Conservation (phyloP, 2,329 filamentous ascomycete genomes). For the Hyphodiscus sp. region DNA sequence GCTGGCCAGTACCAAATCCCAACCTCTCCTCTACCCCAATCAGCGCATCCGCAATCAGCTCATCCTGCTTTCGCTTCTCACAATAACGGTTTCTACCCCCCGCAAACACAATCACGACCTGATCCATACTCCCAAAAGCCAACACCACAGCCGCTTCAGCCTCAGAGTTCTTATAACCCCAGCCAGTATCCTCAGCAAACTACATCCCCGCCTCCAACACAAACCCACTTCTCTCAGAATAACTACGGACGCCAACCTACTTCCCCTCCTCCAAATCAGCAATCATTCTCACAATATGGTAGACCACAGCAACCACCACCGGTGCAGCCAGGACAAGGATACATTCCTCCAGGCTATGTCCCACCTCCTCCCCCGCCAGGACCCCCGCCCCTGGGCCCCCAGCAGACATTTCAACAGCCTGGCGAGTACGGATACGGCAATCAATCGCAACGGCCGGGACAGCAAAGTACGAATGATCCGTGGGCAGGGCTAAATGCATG, state of each 20-base stretch:
- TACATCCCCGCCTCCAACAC: slow-evolving; percentile 56
- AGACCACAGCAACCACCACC: slow-evolving; percentile 33
- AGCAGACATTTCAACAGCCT: slow-evolving; percentile 41
- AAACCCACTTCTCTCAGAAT: slow-evolving; percentile 34
- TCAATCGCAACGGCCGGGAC: slow-evolving; percentile 29
- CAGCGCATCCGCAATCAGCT: slow-evolving; percentile 30
- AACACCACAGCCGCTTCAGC: slow-evolving; percentile 37
- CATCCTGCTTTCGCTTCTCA: slow-evolving; percentile 40
- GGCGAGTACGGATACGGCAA: slow-evolving; percentile 48
- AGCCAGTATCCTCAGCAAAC: slow-evolving; percentile 31
- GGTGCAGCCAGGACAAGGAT: slow-evolving; percentile 28
- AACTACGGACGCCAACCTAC: slow-evolving; percentile 30
- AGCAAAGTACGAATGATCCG: slow-evolving; percentile 44
- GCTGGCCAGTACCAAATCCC: slow-evolving; percentile 54
- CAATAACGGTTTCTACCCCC: slow-evolving; percentile 28
- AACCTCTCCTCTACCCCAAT: slow-evolving; percentile 39
- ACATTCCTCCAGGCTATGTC: slow-evolving; percentile 56
- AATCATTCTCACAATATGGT: slow-evolving; percentile 27
- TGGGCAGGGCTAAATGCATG: slow-evolving; percentile 54
- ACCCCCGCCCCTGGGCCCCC: slow-evolving; percentile 46
- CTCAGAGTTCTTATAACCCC: slow-evolving; percentile 40
- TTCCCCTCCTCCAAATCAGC: slow-evolving; percentile 60
- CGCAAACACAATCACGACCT: slow-evolving; percentile 26
- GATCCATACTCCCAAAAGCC: slow-evolving; percentile 43
- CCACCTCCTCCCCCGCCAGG: slow-evolving; percentile 62